phyloP scores from a whole-genome alignment of 2,329 filamentous ascomycete genomes.

The Phialophora macrospora region DNA sequence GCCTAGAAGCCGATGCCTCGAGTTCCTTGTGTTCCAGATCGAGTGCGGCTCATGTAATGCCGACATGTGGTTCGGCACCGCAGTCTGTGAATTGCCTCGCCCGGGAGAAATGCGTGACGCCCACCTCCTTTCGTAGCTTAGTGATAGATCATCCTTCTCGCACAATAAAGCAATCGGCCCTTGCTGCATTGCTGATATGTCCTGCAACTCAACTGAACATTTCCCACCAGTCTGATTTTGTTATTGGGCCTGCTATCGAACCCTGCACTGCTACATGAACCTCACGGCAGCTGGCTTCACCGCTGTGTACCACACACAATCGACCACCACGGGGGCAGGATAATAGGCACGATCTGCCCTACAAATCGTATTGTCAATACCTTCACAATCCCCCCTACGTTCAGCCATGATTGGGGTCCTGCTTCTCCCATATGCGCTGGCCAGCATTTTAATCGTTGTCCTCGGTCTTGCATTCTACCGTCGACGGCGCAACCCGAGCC shows the following conservation, averaged over 20 bases:
- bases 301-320: background rate
- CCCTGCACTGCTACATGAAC: background rate
- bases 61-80: slow-evolving; percentile 13
- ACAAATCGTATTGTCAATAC: background rate
- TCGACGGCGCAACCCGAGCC: slow-evolving; percentile 4
- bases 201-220: background rate
- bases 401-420: slow-evolving; percentile 25
- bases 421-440: slow-evolving; percentile 12
- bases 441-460: slow-evolving; percentile 10
- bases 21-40: slow-evolving; percentile 22
- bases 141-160: background rate
- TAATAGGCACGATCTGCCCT: background rate
- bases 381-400: background rate
- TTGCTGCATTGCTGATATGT: slow-evolving; percentile 3
- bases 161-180: background rate
- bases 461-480: background rate
- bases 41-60: slow-evolving; percentile 5
- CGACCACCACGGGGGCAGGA: background rate
- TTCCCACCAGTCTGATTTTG: background rate
- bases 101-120: background rate
- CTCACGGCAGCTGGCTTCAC: background rate
- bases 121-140: background rate
- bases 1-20: slow-evolving; percentile 8
- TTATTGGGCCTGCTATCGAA: background rate
- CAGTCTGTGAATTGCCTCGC: background rate